A percentile compares a stretch with the other conserved stretches of the same genome.
These are phyloP conservation scores for Fonsecaea pugnacius DNA, from an alignment of 2,329 filamentous ascomycete genomes.

Conservation along the genomic window DNA sequence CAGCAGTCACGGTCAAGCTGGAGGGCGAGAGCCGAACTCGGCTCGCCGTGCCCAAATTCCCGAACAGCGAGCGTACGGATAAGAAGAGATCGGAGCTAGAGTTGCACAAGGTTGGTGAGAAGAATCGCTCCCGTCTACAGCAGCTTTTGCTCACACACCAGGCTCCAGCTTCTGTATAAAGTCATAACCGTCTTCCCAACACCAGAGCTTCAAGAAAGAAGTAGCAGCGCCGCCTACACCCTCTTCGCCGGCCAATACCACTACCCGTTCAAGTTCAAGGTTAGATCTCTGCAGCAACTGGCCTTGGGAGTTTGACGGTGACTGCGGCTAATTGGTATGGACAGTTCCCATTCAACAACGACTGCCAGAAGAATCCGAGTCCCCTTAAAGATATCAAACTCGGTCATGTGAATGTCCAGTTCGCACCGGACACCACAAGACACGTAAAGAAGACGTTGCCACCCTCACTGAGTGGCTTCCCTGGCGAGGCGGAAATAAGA, in stretches of 20 bases:
- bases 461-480: slow-evolving; percentile 84
- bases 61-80: slow-evolving; percentile 49
- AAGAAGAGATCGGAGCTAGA: slow-evolving; percentile 55
- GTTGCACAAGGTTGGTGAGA: slow-evolving; percentile 52
- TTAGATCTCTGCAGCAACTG: slow-evolving; percentile 34
- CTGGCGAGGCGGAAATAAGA: slow-evolving; percentile 82
- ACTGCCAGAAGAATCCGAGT: slow-evolving; percentile 51
- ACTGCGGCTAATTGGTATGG: slow-evolving; percentile 12
- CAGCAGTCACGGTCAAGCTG: slow-evolving; percentile 54
- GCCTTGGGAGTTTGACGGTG: background rate
- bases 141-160: slow-evolving; percentile 17
- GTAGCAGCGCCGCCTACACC: slow-evolving; percentile 46
- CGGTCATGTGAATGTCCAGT: slow-evolving; percentile 51
- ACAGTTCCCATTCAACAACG: slow-evolving; percentile 57
- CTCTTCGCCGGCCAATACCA: slow-evolving; percentile 53
- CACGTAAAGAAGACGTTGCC: slow-evolving; percentile 88
- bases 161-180: slow-evolving; percentile 52
- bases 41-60: slow-evolving; percentile 47
- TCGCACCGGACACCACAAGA: slow-evolving; percentile 50
- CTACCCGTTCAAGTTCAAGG: slow-evolving; percentile 57
- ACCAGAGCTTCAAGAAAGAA: slow-evolving; percentile 46
- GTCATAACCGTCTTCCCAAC: slow-evolving; percentile 53
- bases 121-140: slow-evolving; percentile 7
- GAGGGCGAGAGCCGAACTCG: slow-evolving; percentile 55
- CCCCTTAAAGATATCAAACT: slow-evolving; percentile 54